Conservation (phyloP, 176 grass and related monocot genomes). For the Urochloa ruziziensis region DNA sequence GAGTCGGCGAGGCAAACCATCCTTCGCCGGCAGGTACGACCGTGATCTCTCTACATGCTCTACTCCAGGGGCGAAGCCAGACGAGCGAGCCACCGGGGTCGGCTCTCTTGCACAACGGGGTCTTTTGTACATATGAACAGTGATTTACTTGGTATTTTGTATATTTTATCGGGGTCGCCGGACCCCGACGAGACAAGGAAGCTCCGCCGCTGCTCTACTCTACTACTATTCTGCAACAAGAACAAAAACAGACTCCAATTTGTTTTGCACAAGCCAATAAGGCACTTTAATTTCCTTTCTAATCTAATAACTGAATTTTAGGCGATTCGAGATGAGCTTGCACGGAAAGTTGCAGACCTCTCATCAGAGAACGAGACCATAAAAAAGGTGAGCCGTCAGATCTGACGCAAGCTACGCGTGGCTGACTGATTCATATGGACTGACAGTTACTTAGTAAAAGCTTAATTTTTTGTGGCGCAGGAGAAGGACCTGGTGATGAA, state of each 20-base stretch:
- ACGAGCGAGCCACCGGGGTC: too few species aligned
- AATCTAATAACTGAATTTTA: neutral
- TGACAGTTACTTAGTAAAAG: neutral
- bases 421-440: neutral
- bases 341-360: slow-evolving; percentile 47
- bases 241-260: too few species aligned
- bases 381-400: slow-evolving; percentile 53
- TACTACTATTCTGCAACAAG: neutral
- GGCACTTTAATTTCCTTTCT: too few species aligned
- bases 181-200: too few species aligned
- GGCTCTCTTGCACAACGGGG: too few species aligned
- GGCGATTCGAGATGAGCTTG: slow-evolving; percentile 62
- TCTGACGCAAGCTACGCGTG: neutral
- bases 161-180: too few species aligned
- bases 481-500: slow-evolving; percentile 55
- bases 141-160: too few species aligned
- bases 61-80: too few species aligned
- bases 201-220: neutral
- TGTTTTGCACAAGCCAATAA: too few species aligned
- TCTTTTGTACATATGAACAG: too few species aligned
- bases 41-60: neutral
- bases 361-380: slow-evolving; percentile 59
- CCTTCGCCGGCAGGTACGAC: slow-evolving; percentile 55
- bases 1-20: slow-evolving; percentile 75
- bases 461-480: slow-evolving; percentile 10